phyloP scores from a whole-genome alignment of 306 rosid genomes.

The Dalbergia cochinchinensis region DNA sequence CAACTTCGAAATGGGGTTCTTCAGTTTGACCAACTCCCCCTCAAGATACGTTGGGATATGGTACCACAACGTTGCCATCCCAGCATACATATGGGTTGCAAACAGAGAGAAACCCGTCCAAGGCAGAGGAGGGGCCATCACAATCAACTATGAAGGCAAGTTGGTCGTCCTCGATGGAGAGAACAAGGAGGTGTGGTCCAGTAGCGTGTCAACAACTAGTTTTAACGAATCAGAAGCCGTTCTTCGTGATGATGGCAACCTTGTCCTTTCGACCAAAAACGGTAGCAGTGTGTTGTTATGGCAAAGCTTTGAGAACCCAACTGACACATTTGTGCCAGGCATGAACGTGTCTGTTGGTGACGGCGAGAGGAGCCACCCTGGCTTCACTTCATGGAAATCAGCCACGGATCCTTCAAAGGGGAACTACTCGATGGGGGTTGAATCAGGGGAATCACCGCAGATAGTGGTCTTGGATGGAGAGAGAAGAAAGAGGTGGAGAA shows the following conservation, averaged over 20 bases:
- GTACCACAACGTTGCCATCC: constrained; percentile 48
- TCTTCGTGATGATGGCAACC: constrained; percentile 53
- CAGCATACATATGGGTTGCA: constrained; percentile 63
- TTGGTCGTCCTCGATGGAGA: constrained; percentile 56
- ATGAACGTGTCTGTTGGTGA: constrained; percentile 52
- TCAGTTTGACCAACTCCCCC: constrained; percentile 55
- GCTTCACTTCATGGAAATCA: constrained; percentile 73
- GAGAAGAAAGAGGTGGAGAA: constrained; percentile 64
- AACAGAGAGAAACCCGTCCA: constrained; percentile 62
- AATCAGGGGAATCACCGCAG: constrained; percentile 60
- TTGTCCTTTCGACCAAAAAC: constrained; percentile 42
- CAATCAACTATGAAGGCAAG: constrained; percentile 53
- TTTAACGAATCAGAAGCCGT: constrained; percentile 37
- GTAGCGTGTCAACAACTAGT: constrained; percentile 41
- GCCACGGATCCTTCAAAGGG: constrained; percentile 61
- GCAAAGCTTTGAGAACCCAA: constrained; percentile 67
- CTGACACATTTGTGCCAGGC: constrained; percentile 69
- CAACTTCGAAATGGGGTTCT: constrained; percentile 65
- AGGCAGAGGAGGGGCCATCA: constrained; percentile 50
- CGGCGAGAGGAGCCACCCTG: constrained; percentile 32
- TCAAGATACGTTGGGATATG: constrained; percentile 69
- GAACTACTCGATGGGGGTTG: constrained; percentile 59
- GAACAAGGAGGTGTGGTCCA: constrained; percentile 53
- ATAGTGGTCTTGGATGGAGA: constrained; percentile 65
- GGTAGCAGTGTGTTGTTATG: constrained; percentile 35